Evolutionary conservation across 495 filamentous ascomycete genomes (phyloP).

Genomic region (Friedmanniomyces simplex): DNA sequence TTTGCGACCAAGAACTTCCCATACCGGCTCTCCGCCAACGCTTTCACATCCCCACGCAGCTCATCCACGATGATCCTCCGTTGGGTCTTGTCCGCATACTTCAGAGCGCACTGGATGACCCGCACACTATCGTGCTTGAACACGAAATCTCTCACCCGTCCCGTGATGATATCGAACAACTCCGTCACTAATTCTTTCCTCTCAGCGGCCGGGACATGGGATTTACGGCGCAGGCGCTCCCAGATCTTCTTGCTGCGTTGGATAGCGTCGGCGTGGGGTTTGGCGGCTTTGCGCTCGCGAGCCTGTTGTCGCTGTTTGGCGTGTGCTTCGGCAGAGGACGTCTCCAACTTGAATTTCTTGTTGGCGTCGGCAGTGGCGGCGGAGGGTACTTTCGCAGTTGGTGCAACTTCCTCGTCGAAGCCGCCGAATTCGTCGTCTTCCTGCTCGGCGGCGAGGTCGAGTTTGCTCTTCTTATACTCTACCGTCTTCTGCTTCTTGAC

Average conservation of each 20-base stretch:
- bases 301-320: slow-evolving; percentile 81
- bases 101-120: slow-evolving; percentile 90
- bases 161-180: slow-evolving; percentile 81
- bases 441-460: background rate
- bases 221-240: slow-evolving; percentile 86
- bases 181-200: slow-evolving; percentile 77
- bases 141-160: slow-evolving; percentile 83
- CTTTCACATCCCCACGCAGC: slow-evolving; percentile 71
- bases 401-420: slow-evolving; percentile 8
- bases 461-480: slow-evolving; percentile 1
- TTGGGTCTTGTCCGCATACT: slow-evolving; percentile 79
- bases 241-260: slow-evolving; percentile 90
- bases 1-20: slow-evolving; percentile 96
- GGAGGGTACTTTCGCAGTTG: background rate
- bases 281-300: slow-evolving; percentile 80
- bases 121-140: slow-evolving; percentile 97
- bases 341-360: slow-evolving; percentile 21
- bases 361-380: background rate
- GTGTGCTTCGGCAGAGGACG: slow-evolving; percentile 54
- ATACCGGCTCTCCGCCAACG: slow-evolving; percentile 85
- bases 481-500: slow-evolving; percentile 21
- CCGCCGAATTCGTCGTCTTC: slow-evolving; percentile 14
- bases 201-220: slow-evolving; percentile 76
- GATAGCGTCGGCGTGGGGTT: slow-evolving; percentile 83
- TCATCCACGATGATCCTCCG: slow-evolving; percentile 78